Conservation (phyloP, 495 filamentous ascomycete species). For the Mytilinidion resinicola region DNA sequence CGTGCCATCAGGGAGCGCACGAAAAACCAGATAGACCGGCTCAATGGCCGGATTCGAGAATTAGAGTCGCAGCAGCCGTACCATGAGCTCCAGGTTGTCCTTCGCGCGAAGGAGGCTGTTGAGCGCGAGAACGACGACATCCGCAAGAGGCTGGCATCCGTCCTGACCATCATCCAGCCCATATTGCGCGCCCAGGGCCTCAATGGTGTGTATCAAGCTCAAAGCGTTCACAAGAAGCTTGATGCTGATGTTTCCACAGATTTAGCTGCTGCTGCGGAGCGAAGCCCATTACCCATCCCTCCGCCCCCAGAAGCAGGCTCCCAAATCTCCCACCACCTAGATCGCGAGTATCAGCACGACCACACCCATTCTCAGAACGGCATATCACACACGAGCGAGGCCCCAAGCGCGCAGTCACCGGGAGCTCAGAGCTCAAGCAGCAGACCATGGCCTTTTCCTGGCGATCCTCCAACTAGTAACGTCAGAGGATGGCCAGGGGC, state of each 20-base stretch:
- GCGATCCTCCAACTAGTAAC: conserved; percentile 23
- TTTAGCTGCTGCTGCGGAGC: conserved; percentile 26
- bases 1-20: conserved; percentile 40
- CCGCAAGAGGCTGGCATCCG: conserved; percentile 51
- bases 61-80: conserved; percentile 60
- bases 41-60: conserved; percentile 35
- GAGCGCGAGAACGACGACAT: conserved; percentile 67
- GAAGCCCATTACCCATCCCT: conserved; percentile 16
- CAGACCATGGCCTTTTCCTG: conserved; percentile 25
- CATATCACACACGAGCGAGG: background rate
- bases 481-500: conserved; percentile 24
- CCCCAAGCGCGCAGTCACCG: conserved; percentile 9
- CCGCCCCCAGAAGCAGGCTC: conserved; percentile 3
- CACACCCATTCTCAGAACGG: too few species aligned
- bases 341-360: too few species aligned
- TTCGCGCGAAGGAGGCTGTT: conserved; percentile 62
- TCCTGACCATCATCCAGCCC: conserved; percentile 61
- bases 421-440: background rate
- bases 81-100: conserved; percentile 64
- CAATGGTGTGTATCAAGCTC: conserved; percentile 22
- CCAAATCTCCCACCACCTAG: too few species aligned
- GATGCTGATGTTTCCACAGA: conserved; percentile 21
- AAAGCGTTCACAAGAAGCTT: background rate
- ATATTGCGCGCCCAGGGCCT: conserved; percentile 39
- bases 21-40: conserved; percentile 34